A percentile compares a stretch with the other conserved stretches of the same genome.
Conservation (phyloP, 257 asterid species). For the Haberlea rhodopensis region DNA sequence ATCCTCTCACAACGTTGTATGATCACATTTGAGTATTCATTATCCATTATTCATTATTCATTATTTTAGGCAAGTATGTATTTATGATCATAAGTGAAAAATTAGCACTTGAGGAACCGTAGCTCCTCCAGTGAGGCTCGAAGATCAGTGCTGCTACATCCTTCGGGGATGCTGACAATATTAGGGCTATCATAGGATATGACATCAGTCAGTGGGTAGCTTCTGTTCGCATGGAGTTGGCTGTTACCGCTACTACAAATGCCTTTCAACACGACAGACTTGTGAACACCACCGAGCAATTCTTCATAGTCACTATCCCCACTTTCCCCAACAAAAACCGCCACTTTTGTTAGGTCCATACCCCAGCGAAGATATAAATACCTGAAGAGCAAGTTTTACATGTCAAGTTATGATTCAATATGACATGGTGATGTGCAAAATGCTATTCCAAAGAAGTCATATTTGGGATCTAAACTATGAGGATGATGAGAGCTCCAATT, state of each 20-base stretch:
- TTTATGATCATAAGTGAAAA: not conserved
- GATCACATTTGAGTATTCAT: not conserved
- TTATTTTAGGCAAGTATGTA: not conserved
- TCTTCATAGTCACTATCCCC: constrained; percentile 99
- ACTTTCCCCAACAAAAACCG: constrained; percentile 91
- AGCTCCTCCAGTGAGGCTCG: constrained; percentile 51
- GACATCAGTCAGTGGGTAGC: constrained; percentile 77
- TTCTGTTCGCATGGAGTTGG: constrained; percentile 65
- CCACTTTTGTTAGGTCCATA: constrained; percentile 80
- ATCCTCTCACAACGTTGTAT: not conserved
- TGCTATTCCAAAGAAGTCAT: not conserved
- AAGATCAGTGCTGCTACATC: constrained; percentile 49
- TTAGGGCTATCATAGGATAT: constrained; percentile 67
- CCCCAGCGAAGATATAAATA: constrained; percentile 95
- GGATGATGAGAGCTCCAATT: not conserved
- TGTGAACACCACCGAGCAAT: constrained; percentile 86
- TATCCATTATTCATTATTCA: too few species aligned
- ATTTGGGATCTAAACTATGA: not conserved
- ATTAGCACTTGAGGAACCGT: constrained; percentile 41
- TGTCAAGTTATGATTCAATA: not conserved
- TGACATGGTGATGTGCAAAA: not conserved
- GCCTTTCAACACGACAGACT: constrained; percentile 78
- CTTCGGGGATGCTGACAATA: constrained; percentile 46
- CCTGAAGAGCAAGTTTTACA: constrained; percentile 40
- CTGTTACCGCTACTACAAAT: constrained; percentile 52